Evolutionary conservation across 192 early-diverging fungal species (phyloP), one percentile per base, ranked within the genome.

Genomic region (Globomyces pollinis-pini): DNA sequence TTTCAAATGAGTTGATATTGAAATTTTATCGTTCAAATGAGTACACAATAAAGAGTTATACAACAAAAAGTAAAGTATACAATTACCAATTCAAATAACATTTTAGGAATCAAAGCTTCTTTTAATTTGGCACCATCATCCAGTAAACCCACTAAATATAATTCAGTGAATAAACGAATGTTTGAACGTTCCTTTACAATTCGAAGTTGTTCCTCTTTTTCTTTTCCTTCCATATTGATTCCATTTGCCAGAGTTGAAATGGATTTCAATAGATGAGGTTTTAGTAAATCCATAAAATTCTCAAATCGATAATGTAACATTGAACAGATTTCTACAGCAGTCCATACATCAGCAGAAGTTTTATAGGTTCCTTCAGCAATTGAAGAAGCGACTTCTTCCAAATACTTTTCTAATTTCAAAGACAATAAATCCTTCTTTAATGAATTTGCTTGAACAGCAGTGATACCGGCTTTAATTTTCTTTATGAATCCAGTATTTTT

Each of bases 401-500:
- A 81, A 68, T 97, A 99, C 66, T 98, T 99, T 67, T 94, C 94
- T n/a, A 98, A 78, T 64, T 87, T 91, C 13, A 99, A 77, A 42
- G 85, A 78, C 31, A 75, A 76, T 26, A 94, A 80, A 58, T 96
- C 93, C 63, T 89, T 75, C 3, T 65, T 65, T 3, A 89, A 29
- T 63, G 69, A 0, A 64, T 65, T 35, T 58, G 82, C 59, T 86
- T 89, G 33, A 71, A 87, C 57, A 73, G 77, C 60, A 81, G 77
- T 66, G 77, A 86, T 18, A 77, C 68, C 38, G 13, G 73, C 59
- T 84, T 89, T 80, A 76, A 98, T 58, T 60, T 94, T 94, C 65
- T 91, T 91, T 56, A 96, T 90, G 65, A 99, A 98, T 13, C 85
- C 82, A 3, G 89, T 93, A 71, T 96, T 96, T 77, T 96, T 96